A percentile compares a stretch with the other conserved stretches of the same genome.
Evolutionary conservation across 805 yeast species (phyloP).

Genomic region (Saccharomyces jurei): DNA sequence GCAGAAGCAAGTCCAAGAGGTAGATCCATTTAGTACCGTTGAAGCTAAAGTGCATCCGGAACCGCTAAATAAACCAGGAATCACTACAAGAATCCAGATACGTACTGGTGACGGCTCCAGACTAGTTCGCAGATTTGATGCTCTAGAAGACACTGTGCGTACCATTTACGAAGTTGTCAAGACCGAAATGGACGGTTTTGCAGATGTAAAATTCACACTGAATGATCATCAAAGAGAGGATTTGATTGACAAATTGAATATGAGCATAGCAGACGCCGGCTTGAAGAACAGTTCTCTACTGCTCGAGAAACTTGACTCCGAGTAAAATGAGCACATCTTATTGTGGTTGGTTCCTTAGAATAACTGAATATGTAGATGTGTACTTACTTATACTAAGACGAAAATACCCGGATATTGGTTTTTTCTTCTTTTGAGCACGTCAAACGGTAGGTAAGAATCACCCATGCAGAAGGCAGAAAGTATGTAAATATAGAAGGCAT

Average conservation of each 20-base stretch:
- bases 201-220: slow-evolving; percentile 44
- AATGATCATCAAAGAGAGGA: slow-evolving; percentile 48
- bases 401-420: not conserved
- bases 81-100: slow-evolving; percentile 75
- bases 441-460: not conserved
- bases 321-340: not conserved
- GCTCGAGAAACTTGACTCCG: slow-evolving; percentile 42
- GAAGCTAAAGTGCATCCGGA: slow-evolving; percentile 48
- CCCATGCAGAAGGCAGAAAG: not conserved
- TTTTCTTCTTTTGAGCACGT: not conserved
- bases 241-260: slow-evolving; percentile 44
- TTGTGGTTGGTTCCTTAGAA: not conserved
- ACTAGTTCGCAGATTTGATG: slow-evolving; percentile 57
- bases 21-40: slow-evolving; percentile 44
- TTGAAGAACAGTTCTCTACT: slow-evolving; percentile 74
- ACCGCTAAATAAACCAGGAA: slow-evolving; percentile 47
- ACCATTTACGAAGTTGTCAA: slow-evolving; percentile 62
- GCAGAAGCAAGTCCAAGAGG: slow-evolving; percentile 22
- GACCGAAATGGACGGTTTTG: slow-evolving; percentile 38
- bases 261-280: slow-evolving; percentile 64
- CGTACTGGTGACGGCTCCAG: slow-evolving; percentile 83
- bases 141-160: slow-evolving; percentile 47
- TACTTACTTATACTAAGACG: not conserved
- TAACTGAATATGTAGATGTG: not conserved
- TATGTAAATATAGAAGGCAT: not conserved